Evolutionary conservation across 108 stramenopile genomes (phyloP).

Genomic region (Schizochytrium sp.): DNA sequence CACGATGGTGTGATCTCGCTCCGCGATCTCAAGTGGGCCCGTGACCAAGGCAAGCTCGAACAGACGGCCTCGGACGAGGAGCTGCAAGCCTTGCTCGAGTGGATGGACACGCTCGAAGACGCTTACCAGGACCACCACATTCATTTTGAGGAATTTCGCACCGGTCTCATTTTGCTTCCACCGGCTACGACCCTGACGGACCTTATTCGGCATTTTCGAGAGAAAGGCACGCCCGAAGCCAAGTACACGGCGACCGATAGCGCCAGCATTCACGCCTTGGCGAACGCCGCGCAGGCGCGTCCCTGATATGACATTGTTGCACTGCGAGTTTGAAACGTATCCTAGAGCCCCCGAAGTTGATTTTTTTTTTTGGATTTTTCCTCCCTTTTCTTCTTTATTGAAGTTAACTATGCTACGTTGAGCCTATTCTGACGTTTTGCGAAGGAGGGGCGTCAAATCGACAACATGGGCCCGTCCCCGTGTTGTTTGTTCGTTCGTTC

Average conservation of each 20-base stretch:
- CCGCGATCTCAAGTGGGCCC: not conserved
- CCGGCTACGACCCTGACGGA: not conserved
- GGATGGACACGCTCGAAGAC: conserved; percentile 7
- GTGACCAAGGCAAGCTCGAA: not conserved
- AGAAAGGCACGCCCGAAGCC: not conserved
- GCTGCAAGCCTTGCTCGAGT: conserved; percentile 1
- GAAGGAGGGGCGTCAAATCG: no score
- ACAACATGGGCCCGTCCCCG: no score
- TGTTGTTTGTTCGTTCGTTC: no score
- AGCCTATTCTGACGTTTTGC: no score
- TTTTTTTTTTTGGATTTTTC: no score
- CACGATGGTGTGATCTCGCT: not conserved
- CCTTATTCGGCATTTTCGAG: not conserved
- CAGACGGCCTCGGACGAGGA: not conserved
- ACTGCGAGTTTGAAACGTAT: no score
- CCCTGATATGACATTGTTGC: no score
- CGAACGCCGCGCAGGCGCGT: no score
- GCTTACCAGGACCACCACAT: not conserved
- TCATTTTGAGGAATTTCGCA: conserved; percentile 10
- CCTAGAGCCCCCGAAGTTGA: no score
- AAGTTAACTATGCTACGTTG: no score
- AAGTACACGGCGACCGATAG: not conserved
- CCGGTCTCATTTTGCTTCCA: not conserved
- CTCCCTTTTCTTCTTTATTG: no score
- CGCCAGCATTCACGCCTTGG: no score